Percentiles rank a stretch among this genome's conserved stretches.
These are phyloP conservation scores for Sarocladiaceae sp. DNA, from an alignment of 2,329 filamentous ascomycete species.

Conservation along the genomic window DNA sequence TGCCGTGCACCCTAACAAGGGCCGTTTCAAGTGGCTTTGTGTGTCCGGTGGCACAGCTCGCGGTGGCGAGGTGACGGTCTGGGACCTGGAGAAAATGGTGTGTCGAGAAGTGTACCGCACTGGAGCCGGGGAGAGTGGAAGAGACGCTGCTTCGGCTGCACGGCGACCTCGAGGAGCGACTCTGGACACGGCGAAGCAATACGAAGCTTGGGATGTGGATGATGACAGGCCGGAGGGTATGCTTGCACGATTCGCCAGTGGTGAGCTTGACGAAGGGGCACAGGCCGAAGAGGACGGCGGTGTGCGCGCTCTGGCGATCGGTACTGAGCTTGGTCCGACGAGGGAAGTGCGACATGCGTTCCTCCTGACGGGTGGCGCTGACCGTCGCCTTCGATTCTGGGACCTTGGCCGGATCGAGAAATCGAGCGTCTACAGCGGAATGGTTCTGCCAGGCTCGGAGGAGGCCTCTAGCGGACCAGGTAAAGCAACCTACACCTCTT, in stretches of 20 bases:
- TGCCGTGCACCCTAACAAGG: constrained; percentile 69
- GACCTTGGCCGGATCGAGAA: constrained; percentile 73
- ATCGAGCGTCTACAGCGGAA: constrained; percentile 73
- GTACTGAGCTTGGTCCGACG: constrained; percentile 48
- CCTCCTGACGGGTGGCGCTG: constrained; percentile 79
- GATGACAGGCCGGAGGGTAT: constrained; percentile 83
- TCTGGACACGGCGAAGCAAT: constrained; percentile 57
- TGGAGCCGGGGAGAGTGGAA: constrained; percentile 32
- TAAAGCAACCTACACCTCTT: constrained; percentile 62
- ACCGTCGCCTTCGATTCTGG: constrained; percentile 92
- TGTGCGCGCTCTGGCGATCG: constrained; percentile 69
- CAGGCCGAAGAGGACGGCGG: constrained; percentile 52
- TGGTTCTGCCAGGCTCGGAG: constrained; percentile 2
- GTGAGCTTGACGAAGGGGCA: constrained; percentile 55
- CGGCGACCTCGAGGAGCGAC: constrained; percentile 21
- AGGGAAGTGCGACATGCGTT: constrained; percentile 73
- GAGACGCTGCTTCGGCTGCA: not conserved
- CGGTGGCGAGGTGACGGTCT: constrained; percentile 81
- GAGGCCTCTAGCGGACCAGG: constrained; percentile 56
- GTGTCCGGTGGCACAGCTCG: constrained; percentile 81
- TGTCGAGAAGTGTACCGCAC: constrained; percentile 85
- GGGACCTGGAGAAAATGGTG: constrained; percentile 86
- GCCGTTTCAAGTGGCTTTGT: constrained; percentile 77
- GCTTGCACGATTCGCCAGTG: constrained; percentile 75
- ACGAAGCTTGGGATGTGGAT: constrained; percentile 83